These are phyloP conservation scores for Ambispora gerdemannii DNA, from an alignment of 192 early-diverging fungal species.

Conservation along the genomic window DNA sequence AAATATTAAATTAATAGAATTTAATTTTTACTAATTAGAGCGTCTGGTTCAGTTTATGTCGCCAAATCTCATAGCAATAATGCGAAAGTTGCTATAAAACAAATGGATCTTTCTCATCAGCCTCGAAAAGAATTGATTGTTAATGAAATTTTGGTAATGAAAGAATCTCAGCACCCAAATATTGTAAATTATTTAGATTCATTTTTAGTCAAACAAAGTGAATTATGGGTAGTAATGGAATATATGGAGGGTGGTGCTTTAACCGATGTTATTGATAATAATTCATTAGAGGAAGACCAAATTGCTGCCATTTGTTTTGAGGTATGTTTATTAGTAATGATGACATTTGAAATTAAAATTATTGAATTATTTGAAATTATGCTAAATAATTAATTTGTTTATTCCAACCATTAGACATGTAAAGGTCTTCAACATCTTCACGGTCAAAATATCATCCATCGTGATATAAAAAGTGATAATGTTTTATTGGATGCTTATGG, in stretches of 20 bases:
- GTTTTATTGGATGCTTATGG: conserved; percentile 80
- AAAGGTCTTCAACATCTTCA: conserved; percentile 80
- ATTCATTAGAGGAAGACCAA: conserved; percentile 86
- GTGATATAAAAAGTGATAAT: conserved; percentile 92
- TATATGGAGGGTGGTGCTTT: conserved; percentile 98
- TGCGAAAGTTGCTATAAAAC: conserved; percentile 87
- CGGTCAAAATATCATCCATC: conserved; percentile 78
- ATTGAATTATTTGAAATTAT: neutral
- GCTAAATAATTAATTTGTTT: conserved; percentile 9
- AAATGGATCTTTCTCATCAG: conserved; percentile 85
- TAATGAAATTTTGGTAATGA: conserved; percentile 93
- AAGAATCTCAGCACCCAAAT: conserved; percentile 88
- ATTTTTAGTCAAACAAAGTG: conserved; percentile 76
- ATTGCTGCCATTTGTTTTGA: conserved; percentile 93
- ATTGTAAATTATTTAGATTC: conserved; percentile 97
- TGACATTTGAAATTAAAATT: neutral
- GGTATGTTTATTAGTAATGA: conserved; percentile 42
- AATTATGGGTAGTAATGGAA: conserved; percentile 98
- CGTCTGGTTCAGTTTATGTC: conserved; percentile 97
- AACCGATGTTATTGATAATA: conserved; percentile 97
- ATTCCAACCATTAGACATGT: conserved; percentile 51
- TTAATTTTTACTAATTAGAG: conserved; percentile 43
- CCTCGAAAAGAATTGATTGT: conserved; percentile 89
- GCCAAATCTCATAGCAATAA: conserved; percentile 71
- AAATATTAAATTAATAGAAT: neutral